Conservation (phyloP, 345 rosid species). For the Gynandropsis gynandra region DNA sequence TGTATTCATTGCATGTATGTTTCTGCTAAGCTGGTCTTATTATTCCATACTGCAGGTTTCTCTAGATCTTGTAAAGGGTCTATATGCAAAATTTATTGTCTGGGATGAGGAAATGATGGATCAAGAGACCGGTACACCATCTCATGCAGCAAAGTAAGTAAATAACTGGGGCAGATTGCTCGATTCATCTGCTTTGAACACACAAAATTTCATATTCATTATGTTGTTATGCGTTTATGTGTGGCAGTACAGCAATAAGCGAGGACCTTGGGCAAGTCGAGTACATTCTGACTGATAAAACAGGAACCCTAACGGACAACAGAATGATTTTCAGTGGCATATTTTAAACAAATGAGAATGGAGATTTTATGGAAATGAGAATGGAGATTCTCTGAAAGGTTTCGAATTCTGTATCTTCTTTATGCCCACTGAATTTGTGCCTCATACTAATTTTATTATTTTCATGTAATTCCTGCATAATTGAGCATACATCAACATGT, state of each 20-base stretch:
- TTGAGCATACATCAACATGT: slow-evolving; percentile 8
- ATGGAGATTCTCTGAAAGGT: slow-evolving; percentile 96
- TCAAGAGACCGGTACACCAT: slow-evolving; percentile 62
- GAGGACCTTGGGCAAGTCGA: slow-evolving; percentile 99
- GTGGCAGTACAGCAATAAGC: slow-evolving; percentile 99
- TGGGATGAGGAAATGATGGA: slow-evolving; percentile 89
- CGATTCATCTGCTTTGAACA: slow-evolving; percentile 7
- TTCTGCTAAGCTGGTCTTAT: slow-evolving; percentile 18
- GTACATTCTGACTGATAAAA: slow-evolving; percentile 96
- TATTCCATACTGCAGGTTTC: slow-evolving; percentile 58
- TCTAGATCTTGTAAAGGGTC: slow-evolving; percentile 87
- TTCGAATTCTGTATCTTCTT: slow-evolving; percentile 6
- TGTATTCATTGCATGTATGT: neutral
- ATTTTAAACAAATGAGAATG: too few species aligned
- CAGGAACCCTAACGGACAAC: slow-evolving; percentile 96
- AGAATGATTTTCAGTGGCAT: slow-evolving; percentile 79
- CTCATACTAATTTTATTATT: neutral
- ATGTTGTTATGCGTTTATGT: slow-evolving; percentile 28
- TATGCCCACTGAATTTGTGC: slow-evolving; percentile 9
- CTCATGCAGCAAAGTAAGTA: slow-evolving; percentile 93
- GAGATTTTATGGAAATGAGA: slow-evolving; percentile 85
- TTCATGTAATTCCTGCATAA: slow-evolving; percentile 21
- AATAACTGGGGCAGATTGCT: slow-evolving; percentile 16
- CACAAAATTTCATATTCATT: neutral
- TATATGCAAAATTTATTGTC: slow-evolving; percentile 92